Conservation (phyloP, 176 grass and related monocot genomes). For the Cocos nucifera region DNA sequence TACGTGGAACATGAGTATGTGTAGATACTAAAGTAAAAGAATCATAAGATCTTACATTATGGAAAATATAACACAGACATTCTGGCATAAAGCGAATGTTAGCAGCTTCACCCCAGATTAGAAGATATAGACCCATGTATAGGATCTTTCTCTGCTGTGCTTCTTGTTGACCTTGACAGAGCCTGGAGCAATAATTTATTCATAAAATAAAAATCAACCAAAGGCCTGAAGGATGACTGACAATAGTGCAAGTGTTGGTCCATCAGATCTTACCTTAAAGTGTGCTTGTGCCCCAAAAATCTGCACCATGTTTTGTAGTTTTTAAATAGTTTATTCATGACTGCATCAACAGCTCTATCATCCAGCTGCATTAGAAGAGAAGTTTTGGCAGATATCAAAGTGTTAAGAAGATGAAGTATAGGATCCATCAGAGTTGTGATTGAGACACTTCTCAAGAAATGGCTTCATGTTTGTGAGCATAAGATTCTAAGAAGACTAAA, state of each 20-base stretch:
- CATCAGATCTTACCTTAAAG: constrained; percentile 38
- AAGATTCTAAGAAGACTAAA: no score
- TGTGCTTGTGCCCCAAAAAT: constrained; percentile 82
- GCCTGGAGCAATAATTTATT: constrained; percentile 17
- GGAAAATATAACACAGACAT: constrained; percentile 95
- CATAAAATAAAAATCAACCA: no score
- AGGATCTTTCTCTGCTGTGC: constrained; percentile 75
- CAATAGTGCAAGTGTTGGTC: no score
- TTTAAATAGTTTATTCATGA: constrained; percentile 81
- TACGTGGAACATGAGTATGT: no score
- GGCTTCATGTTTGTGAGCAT: no score
- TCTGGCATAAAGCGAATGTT: constrained; percentile 95
- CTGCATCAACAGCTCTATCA: constrained; percentile 68
- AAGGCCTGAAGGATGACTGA: no score
- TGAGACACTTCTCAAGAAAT: no score
- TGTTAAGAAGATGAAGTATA: no score
- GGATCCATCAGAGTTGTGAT: no score
- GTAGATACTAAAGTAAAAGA: no score
- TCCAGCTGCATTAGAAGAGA: constrained; percentile 47
- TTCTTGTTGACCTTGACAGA: constrained; percentile 55
- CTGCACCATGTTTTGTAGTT: constrained; percentile 96
- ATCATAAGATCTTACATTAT: constrained; percentile 46
- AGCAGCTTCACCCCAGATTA: constrained; percentile 91
- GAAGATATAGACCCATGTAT: constrained; percentile 86
- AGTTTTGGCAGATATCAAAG: no score